Evolutionary conservation across 305 asterid genomes (phyloP), one percentile per base, ranked within the genome.

Genomic region (Stenogyne calaminthoides): DNA sequence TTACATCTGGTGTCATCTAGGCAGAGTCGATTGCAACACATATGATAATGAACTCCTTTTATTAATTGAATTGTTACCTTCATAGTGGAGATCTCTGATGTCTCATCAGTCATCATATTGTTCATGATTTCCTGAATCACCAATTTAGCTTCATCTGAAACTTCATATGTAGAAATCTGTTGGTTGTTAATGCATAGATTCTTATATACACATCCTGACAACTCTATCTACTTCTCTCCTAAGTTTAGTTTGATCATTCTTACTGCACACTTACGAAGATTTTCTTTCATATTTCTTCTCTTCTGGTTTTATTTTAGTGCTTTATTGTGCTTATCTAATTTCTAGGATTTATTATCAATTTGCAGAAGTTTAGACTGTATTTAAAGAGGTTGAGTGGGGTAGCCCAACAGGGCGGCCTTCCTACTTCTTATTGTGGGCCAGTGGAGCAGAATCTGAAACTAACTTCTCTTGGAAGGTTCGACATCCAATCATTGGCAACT

Each of bases 311-410:
- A n/a, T 52, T 76, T 59, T 54, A 16, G 34, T 29, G 64, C 67
- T 59, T 55, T 52, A 27, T 70, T 49, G 72, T 69, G 42, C 42
- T 54, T 22, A 19, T 77, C 66, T 67, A 74, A 69, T 64, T 70
- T 72, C 55, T 76, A 73, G 34, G 20, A 77, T 63, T 32, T 79
- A 5, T 70, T 16, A 29, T 60, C 72, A 65, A 71, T 72, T 69
- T 84, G 83, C 91, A 89, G 97, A 91, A 91, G 82, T 91, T 89
- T 75, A 89, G 96, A 73, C 84, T 89, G 19, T 88, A 88, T 76
- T 82, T 91, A 66, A 89, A 91, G 85, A 87, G 96, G 80, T 73
- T 91, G 80, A 88, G 91, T 82, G 96, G 90, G 79, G 89, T 90
- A 67, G 82, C 88, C 67, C 96, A 90, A 58, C 89, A 84, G 75